phyloP scores from a whole-genome alignment of 2,329 filamentous ascomycete genomes.

The Leptographium radiaticola region DNA sequence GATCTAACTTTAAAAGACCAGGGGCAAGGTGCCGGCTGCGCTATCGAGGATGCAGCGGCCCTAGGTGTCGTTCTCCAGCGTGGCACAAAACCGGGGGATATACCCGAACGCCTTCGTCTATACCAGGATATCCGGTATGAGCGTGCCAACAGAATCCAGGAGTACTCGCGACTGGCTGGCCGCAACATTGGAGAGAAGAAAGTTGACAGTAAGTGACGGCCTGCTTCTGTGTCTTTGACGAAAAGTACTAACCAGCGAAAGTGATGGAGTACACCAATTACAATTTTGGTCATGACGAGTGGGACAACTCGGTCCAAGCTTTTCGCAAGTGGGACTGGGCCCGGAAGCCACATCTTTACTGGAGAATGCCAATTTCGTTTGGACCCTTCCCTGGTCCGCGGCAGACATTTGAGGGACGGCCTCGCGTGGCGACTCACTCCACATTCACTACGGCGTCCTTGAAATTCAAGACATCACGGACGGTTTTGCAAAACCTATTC shows the following conservation, averaged over 20 bases:
- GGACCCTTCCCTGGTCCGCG: conserved; percentile 32
- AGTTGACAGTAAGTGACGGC: conserved; percentile 26
- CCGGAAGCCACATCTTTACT: conserved; percentile 22
- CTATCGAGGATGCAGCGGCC: conserved; percentile 54
- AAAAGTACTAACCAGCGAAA: conserved; percentile 10
- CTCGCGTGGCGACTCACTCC: conserved; percentile 15
- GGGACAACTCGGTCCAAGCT: conserved; percentile 35
- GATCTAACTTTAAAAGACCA: conserved; percentile 21
- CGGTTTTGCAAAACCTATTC: conserved; percentile 33
- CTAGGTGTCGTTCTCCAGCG: conserved; percentile 41
- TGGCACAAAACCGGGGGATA: conserved; percentile 27
- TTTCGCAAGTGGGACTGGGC: conserved; percentile 36
- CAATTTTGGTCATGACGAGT: conserved; percentile 47
- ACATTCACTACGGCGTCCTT: conserved; percentile 31
- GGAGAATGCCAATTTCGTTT: conserved; percentile 31
- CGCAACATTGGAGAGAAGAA: conserved; percentile 25
- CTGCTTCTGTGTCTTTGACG: conserved; percentile 13
- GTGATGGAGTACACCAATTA: conserved; percentile 30
- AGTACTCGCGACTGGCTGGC: conserved; percentile 35
- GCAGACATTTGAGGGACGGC: conserved; percentile 21
- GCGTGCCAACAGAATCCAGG: conserved; percentile 21
- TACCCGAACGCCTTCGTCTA: conserved; percentile 42
- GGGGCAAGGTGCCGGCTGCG: conserved; percentile 48
- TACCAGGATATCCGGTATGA: conserved; percentile 46
- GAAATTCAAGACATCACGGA: conserved; percentile 35